phyloP scores from a whole-genome alignment of 345 rosid species.

The Brassica incana region DNA sequence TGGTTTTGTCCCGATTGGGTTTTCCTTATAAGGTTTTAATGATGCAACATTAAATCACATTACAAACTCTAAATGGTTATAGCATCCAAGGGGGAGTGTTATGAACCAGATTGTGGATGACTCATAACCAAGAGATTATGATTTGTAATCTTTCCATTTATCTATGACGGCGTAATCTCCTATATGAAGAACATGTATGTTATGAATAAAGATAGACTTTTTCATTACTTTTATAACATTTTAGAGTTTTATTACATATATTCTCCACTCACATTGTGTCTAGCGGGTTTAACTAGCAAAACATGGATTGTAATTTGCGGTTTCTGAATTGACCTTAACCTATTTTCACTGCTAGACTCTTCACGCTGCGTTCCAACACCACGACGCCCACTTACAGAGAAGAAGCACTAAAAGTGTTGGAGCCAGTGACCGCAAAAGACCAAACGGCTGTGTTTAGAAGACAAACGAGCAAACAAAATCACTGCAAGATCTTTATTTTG shows the following conservation, averaged over 20 bases:
- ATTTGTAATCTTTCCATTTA: no score
- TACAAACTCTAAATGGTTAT: no score
- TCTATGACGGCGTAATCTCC: no score
- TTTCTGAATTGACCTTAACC: background rate
- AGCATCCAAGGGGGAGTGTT: no score
- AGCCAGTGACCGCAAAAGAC: background rate
- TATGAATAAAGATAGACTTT: no score
- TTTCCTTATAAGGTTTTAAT: no score
- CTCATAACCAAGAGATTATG: no score
- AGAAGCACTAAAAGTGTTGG: background rate
- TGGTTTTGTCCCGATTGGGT: no score
- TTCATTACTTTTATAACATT: no score
- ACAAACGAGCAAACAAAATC: background rate
- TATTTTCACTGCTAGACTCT: conserved; percentile 35
- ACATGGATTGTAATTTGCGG: background rate
- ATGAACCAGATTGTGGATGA: no score
- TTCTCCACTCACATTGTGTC: background rate
- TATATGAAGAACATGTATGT: no score
- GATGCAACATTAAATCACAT: no score
- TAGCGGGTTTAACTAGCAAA: background rate
- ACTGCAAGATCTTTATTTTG: conserved; percentile 1
- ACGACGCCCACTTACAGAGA: conserved; percentile 3
- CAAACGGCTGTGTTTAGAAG: conserved; percentile 30
- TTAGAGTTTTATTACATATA: background rate
- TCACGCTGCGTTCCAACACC: conserved; percentile 45